Evolutionary conservation across 2,329 filamentous ascomycete genomes (phyloP).

Genomic region (Elsinoe necatrix): DNA sequence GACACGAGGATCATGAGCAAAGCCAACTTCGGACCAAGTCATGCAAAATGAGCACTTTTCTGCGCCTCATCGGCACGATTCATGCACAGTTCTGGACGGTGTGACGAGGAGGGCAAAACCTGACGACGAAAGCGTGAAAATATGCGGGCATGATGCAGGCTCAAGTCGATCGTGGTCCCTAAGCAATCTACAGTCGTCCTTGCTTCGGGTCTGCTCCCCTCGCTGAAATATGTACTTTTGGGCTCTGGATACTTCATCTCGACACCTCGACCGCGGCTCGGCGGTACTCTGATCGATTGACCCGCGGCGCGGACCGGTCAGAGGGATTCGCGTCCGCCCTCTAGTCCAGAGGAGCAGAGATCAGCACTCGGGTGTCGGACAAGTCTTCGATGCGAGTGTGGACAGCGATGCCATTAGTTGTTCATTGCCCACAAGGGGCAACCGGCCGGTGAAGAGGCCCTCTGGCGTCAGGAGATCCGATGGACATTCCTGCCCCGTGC

Average conservation of each 20-base stretch:
- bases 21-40: not conserved
- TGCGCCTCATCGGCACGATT: constrained; percentile 8
- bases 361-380: not conserved
- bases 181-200: too few species aligned
- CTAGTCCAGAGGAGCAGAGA: not conserved
- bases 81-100: not conserved
- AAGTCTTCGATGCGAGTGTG: not conserved
- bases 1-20: not conserved
- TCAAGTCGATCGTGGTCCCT: too few species aligned
- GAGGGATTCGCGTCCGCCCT: not conserved
- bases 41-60: not conserved
- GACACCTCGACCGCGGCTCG: not conserved
- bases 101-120: not conserved
- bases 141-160: not conserved
- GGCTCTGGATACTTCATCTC: not conserved
- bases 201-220: too few species aligned
- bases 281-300: not conserved
- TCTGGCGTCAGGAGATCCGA: not conserved
- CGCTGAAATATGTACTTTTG: not conserved
- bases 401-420: not conserved
- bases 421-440: not conserved
- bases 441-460: not conserved
- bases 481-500: not conserved
- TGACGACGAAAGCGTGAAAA: not conserved
- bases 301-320: not conserved